Evolutionary conservation across 768 basidiomycete species (phyloP), one percentile per base, ranked within the genome.

Genomic region (Auriscalpium orientale): DNA sequence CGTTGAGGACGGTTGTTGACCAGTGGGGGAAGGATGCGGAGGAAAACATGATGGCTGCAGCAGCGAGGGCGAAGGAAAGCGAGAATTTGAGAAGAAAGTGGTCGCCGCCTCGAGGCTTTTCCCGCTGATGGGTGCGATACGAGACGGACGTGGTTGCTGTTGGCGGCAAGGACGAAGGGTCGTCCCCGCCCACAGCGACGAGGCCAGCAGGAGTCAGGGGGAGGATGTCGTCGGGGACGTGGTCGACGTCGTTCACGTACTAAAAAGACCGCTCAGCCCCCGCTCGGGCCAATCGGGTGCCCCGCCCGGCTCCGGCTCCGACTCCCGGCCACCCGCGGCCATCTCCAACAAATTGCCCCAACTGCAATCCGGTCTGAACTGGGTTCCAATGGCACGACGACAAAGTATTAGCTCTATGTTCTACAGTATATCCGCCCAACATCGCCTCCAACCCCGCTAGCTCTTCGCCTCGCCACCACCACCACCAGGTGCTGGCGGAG

Each of bases 21-120:
- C 80, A 74, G 59, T 80, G 73, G 61, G 76, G 69, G 62, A 81
- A 72, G 18, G 80, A 79, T 43, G 74, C 77, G 68, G 77, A 79
- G 63, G 82, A 71, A 46, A 84, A 79, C 68, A 87, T 73, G 57
- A 85, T 71, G 61, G 79, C 77, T 60, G 87, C 70, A 51, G 79
- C 80, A 66, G 36, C 59, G 36, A 54, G 51, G 35, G 57, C 44
- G 21, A 60, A 48, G 1, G 57, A 59, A 43, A 55, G 53, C 11
- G 21, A n/a, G 40, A 55, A 47, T 20, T 59, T 53, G 56, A 59
- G 22, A 18, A 43, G 40, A 43, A 43, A 43, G 18, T 15, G 40
- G 40, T 43, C 15, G 40, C 40, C 18, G 40, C 40, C 40, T 43
- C 18, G 40, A 13, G 40, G 40, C 40, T 3, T 43, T 13, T 18